These are phyloP conservation scores for Trypanosoma avium DNA, from an alignment of 208 protist species.

Conservation along the genomic window DNA sequence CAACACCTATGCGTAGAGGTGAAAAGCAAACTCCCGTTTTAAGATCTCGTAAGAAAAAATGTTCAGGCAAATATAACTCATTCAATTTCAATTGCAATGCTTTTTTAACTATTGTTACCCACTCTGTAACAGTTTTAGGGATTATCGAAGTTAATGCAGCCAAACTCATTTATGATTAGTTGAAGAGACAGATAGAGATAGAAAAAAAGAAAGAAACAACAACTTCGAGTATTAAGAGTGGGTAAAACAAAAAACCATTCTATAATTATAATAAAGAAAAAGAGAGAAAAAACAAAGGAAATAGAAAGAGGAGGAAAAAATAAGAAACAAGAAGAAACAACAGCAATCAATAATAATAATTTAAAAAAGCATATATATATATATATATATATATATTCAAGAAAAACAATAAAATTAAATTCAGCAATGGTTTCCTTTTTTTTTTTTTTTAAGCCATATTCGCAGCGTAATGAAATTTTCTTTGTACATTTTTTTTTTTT, in stretches of 20 bases:
- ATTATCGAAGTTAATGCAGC: conserved; percentile 26
- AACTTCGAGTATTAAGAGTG: background rate
- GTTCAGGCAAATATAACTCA: conserved; percentile 48
- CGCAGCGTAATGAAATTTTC: too few species aligned
- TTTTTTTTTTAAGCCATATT: too few species aligned
- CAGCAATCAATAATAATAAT: too few species aligned
- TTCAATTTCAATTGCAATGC: conserved; percentile 45
- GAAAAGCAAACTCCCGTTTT: conserved; percentile 26
- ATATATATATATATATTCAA: too few species aligned
- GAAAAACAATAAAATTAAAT: too few species aligned
- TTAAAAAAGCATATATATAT: too few species aligned
- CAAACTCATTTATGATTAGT: background rate
- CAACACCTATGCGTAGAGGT: conserved; percentile 30
- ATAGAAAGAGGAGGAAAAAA: background rate
- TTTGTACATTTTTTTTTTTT: too few species aligned
- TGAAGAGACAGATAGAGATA: background rate
- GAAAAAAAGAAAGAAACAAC: background rate
- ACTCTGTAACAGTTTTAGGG: conserved; percentile 53
- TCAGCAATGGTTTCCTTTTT: too few species aligned
- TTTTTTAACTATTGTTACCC: conserved; percentile 39
- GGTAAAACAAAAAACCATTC: background rate
- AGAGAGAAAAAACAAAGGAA: conserved; percentile 11
- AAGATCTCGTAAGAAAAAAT: conserved; percentile 60
- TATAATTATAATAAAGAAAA: conserved; percentile 12
- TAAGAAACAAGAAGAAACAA: background rate